Evolutionary conservation across 352 stramenopile species (phyloP), one percentile per base, ranked within the genome.

Genomic region (Phytopythium chamaehyphon): DNA sequence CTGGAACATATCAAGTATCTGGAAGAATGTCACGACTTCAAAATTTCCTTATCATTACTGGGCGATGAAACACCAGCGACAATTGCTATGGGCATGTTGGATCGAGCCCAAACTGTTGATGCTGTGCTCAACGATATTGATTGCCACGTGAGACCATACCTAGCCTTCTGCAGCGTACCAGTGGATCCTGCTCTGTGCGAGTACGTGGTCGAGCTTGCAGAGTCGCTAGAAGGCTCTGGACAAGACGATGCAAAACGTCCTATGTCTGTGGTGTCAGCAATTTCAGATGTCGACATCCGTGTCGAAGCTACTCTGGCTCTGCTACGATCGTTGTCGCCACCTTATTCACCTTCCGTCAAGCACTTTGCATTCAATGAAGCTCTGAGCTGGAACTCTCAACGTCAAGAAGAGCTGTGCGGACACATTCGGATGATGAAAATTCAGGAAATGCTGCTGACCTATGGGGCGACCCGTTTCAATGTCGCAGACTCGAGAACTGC

Each of bases 1-100:
- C 62, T 90, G 16, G 59, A 52, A 11, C 68, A 90, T 42, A 76
- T 90, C 42, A 66, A 81, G 16, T 47, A 70, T 45, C 59, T 90
- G 6, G 59, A 70, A 19, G 46, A 55, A 7, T 40, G 62, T 9
- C 76, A 90, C 53, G 38, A 62, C 6, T 88, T 89, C 49, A 68
- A 70, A 26, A 81, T 88, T 37, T 85, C 80, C 1, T 54, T 88
- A 2, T 51, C 58, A 22, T 48, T 83, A 9, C 88, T 88, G 21
- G 40, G 64, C 38, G 63, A 75, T 33, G 79, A 90, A 61, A 86
- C 75, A 0, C 71, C 80, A 2, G 54, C 63, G 22, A 77, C 73
- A 18, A 90, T 90, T 40, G 80, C 77, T 6, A 84, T 88, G 80
- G 83, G 75, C 40, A 88, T 90, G 71, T 55, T 90, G 12, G 77